These are phyloP conservation scores for Athelia psychrophila DNA, from an alignment of 1,284 basidiomycete genomes.

Conservation along the genomic window DNA sequence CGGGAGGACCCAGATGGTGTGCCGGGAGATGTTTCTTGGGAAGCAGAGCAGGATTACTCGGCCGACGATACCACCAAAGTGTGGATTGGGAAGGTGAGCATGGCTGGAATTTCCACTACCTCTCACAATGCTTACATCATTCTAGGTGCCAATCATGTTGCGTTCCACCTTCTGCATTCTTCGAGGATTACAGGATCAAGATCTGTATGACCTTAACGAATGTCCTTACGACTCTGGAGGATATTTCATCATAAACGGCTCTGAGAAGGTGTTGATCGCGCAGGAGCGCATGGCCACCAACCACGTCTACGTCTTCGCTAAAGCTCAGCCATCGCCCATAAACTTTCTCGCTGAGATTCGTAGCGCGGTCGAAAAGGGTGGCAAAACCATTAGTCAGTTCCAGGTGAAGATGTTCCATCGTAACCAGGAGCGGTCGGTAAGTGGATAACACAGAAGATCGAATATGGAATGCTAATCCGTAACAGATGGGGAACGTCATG, in stretches of 20 bases:
- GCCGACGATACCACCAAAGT: slow-evolving; percentile 78
- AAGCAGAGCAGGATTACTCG: slow-evolving; percentile 66
- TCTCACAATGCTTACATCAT: slow-evolving; percentile 9
- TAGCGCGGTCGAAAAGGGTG: slow-evolving; percentile 96
- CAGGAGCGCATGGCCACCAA: slow-evolving; percentile 99
- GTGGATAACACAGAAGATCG: slow-evolving; percentile 24
- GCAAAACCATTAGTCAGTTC: slow-evolving; percentile 98
- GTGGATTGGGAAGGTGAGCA: slow-evolving; percentile 90
- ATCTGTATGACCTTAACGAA: slow-evolving; percentile 91
- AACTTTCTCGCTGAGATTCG: slow-evolving; percentile 97
- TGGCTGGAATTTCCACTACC: neutral
- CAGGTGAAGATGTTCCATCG: slow-evolving; percentile 97
- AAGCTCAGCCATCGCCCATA: slow-evolving; percentile 94
- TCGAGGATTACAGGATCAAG: slow-evolving; percentile 73
- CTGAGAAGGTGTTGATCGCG: slow-evolving; percentile 98
- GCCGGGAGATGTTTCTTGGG: slow-evolving; percentile 84
- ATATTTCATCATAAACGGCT: slow-evolving; percentile 99
- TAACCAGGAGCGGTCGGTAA: slow-evolving; percentile 81
- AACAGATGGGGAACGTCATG: slow-evolving; percentile 88
- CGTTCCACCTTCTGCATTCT: slow-evolving; percentile 96
- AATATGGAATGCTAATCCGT: neutral
- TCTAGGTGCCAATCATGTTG: slow-evolving; percentile 95
- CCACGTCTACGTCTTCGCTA: slow-evolving; percentile 99
- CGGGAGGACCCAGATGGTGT: slow-evolving; percentile 80
- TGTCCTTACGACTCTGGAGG: slow-evolving; percentile 98